Percentiles rank a stretch among this genome's conserved stretches.
phyloP scores from a whole-genome alignment of 2,329 filamentous ascomycete species.

The Phyllosticta ampelicida region DNA sequence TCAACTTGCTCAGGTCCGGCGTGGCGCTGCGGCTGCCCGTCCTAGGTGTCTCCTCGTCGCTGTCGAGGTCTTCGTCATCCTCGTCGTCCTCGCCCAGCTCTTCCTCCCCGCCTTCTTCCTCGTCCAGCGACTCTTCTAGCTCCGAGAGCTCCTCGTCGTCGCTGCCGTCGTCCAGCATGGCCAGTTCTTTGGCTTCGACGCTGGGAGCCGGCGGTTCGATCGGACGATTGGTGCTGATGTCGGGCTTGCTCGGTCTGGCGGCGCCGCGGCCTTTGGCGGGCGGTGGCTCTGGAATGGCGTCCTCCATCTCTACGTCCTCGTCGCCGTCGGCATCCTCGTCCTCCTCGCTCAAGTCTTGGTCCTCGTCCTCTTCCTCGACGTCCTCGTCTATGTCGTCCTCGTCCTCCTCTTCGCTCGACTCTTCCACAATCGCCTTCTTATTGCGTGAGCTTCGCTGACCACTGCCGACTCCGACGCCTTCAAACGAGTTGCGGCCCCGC shows the following conservation, averaged over 20 bases:
- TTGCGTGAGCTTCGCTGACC: conserved; percentile 29
- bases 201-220: conserved; percentile 17
- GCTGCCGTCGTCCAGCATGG: conserved; percentile 36
- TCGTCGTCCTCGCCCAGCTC: conserved; percentile 29
- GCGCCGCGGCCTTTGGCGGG: conserved; percentile 9
- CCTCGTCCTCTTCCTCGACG: conserved; percentile 28
- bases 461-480: conserved; percentile 19
- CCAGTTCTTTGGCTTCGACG: conserved; percentile 40
- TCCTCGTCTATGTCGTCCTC: conserved; percentile 28
- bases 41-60: conserved; percentile 41
- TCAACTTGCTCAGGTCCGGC: conserved; percentile 55
- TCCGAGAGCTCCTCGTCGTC: conserved; percentile 33
- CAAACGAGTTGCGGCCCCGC: conserved; percentile 19
- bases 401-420: conserved; percentile 32
- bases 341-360: conserved; percentile 28
- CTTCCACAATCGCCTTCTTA: conserved; percentile 28
- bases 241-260: conserved; percentile 23
- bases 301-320: conserved; percentile 14
- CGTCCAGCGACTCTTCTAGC: conserved; percentile 28
- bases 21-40: conserved; percentile 46
- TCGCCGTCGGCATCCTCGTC: conserved; percentile 21
- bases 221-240: conserved; percentile 23
- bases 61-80: conserved; percentile 35
- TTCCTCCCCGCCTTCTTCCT: conserved; percentile 36
- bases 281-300: conserved; percentile 20